phyloP scores from a whole-genome alignment of 352 stramenopile species.

The Phytophthora podocarpi region DNA sequence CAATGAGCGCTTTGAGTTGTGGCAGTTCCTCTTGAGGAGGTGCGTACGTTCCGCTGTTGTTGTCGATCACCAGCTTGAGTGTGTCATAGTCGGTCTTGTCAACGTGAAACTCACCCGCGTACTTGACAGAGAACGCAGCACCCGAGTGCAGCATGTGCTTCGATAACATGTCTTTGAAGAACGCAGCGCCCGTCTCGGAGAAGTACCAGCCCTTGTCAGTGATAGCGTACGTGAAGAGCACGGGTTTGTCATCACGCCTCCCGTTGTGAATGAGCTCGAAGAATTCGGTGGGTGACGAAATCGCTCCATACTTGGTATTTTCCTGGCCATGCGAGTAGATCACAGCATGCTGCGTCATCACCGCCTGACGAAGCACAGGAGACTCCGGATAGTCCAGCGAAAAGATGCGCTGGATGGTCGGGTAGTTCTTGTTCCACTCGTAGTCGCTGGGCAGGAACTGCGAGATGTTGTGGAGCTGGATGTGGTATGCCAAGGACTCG shows the following conservation, averaged over 20 bases:
- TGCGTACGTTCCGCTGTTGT: conserved; percentile 50
- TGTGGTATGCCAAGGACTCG: conserved; percentile 42
- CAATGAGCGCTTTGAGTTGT: conserved; percentile 37
- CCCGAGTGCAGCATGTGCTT: conserved; percentile 53
- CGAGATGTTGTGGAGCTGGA: conserved; percentile 43
- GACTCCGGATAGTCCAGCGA: conserved; percentile 40
- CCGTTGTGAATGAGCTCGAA: conserved; percentile 44
- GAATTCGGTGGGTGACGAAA: conserved; percentile 37
- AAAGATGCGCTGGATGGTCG: conserved; percentile 44
- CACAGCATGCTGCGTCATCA: conserved; percentile 40
- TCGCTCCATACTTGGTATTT: conserved; percentile 32
- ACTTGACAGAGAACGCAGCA: conserved; percentile 43
- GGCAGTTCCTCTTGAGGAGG: conserved; percentile 38
- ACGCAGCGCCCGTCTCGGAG: conserved; percentile 43
- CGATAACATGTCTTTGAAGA: conserved; percentile 56
- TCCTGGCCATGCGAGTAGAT: conserved; percentile 41
- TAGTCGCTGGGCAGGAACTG: conserved; percentile 36
- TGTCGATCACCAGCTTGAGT: conserved; percentile 46
- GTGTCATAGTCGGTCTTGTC: conserved; percentile 31
- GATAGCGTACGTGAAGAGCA: conserved; percentile 50
- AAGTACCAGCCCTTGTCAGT: conserved; percentile 51
- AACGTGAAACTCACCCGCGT: conserved; percentile 42
- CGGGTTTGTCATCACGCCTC: conserved; percentile 31
- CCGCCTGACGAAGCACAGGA: conserved; percentile 37
- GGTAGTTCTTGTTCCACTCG: conserved; percentile 52